A percentile compares a stretch with the other conserved stretches of the same genome.
These are phyloP conservation scores for Vanilla planifolia DNA, from an alignment of 106 monocot species.

Conservation along the genomic window DNA sequence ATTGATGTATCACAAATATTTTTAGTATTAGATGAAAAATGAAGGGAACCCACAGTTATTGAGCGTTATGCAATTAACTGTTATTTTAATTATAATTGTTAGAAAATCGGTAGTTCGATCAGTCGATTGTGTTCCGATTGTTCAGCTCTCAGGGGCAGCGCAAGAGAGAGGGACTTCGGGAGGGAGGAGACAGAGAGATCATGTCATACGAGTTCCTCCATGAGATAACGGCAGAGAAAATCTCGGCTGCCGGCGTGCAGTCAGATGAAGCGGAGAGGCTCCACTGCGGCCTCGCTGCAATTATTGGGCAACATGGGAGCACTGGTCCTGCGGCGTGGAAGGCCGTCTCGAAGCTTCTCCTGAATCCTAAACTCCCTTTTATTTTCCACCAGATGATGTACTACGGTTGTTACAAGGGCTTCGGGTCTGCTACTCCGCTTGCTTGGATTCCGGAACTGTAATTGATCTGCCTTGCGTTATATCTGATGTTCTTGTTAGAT, in stretches of 20 bases:
- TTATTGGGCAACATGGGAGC: slow-evolving; percentile 29
- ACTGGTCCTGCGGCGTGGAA: slow-evolving; percentile 43
- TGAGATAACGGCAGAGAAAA: slow-evolving; percentile 34
- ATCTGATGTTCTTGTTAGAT: too few species aligned
- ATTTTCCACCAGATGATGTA: slow-evolving; percentile 69
- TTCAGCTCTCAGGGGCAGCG: too few species aligned
- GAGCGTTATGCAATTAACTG: too few species aligned
- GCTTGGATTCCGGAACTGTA: slow-evolving; percentile 64
- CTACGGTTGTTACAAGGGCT: slow-evolving; percentile 50
- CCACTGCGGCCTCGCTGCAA: slow-evolving; percentile 18
- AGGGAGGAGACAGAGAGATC: not conserved
- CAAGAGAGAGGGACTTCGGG: not conserved
- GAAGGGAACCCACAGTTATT: too few species aligned
- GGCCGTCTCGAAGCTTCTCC: slow-evolving; percentile 27
- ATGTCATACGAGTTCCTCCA: slow-evolving; percentile 22
- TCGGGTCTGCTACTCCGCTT: slow-evolving; percentile 33
- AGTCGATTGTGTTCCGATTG: too few species aligned
- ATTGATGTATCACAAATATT: too few species aligned
- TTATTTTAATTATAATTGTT: too few species aligned
- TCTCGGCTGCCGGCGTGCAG: slow-evolving; percentile 36
- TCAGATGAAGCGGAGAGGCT: slow-evolving; percentile 42
- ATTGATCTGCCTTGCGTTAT: not conserved
- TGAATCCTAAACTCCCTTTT: slow-evolving; percentile 49
- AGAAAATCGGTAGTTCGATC: too few species aligned
- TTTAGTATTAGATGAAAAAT: too few species aligned